A percentile compares a stretch with the other conserved stretches of the same genome.
Evolutionary conservation across 140 eudicot species (phyloP).

Genomic region (Oenanthe javanica): DNA sequence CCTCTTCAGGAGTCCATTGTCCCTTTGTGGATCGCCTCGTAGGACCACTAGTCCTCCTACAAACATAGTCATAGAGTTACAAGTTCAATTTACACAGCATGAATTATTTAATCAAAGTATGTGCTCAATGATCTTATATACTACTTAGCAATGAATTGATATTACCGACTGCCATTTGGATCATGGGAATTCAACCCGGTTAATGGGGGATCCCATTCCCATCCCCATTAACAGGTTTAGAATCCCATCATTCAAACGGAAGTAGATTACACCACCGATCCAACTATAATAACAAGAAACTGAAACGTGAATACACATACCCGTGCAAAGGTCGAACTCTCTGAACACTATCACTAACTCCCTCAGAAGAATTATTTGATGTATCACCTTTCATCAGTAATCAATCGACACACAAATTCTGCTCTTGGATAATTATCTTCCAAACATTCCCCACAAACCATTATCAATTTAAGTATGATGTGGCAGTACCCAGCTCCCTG

Average conservation of each 20-base stretch:
- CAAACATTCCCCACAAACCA: slow-evolving; percentile 36
- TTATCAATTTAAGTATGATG: slow-evolving; percentile 33
- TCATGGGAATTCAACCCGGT: background rate
- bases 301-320: slow-evolving; percentile 27
- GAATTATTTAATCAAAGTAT: background rate
- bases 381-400: slow-evolving; percentile 53
- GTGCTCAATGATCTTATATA: background rate
- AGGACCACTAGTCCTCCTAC: slow-evolving; percentile 87
- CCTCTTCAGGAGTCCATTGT: slow-evolving; percentile 90
- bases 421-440: slow-evolving; percentile 28
- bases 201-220: background rate
- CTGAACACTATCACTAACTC: slow-evolving; percentile 29
- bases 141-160: background rate
- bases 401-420: slow-evolving; percentile 22
- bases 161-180: background rate
- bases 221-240: background rate
- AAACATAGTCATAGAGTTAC: slow-evolving; percentile 13
- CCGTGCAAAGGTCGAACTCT: slow-evolving; percentile 63
- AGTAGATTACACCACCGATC: background rate
- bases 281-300: background rate
- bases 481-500: slow-evolving; percentile 22
- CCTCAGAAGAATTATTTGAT: slow-evolving; percentile 37
- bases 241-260: background rate
- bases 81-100: background rate
- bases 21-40: slow-evolving; percentile 87